Base-by-base conservation (phyloP, 2,329 filamentous ascomycete species). In the Xylariaceae sp. region DNA sequence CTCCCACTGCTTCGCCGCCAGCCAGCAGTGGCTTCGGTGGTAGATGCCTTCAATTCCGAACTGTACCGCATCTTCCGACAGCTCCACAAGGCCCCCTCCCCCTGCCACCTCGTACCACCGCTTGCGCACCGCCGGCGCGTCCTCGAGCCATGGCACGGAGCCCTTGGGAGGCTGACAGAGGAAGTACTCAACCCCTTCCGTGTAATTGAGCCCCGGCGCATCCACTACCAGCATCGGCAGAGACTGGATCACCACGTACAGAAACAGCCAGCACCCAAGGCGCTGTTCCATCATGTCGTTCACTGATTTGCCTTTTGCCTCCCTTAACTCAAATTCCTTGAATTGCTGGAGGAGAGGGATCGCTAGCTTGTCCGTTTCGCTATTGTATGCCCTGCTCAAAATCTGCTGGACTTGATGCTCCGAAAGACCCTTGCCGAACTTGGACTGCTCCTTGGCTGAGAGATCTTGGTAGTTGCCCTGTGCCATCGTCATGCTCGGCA, bases 311-410 rank as follows among this genome's bases (percentile, higher is more conserved):
- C 82, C 78, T 48, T 76, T 76, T 17, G 81, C 80, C 49, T 88
- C 82, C 37, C 82, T 82, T 27, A 75, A 68, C 66, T 92, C 88
- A 53, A 89, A 87, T 1, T 80, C 75, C 50, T 80, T 80, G 67
- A 87, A 92, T 21, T 80, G 76, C 5, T 80, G 72, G 23, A 91
- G 65, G 63, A 92, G 90, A 0, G 83, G 78, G 11, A 77, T 70
- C 38, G 70, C 64, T 29, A 76, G 56, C 19, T 71, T 70, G 49
- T 79, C 79, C 1, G 82, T 82, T 54, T 92, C 87, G 36, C 81
- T 78, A 55, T 95, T 95, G 67, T 91, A 91, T 1, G 86, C 85
- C 50, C 83, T 84, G 61, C 85, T 82, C n/a, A 96, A 69, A 25
- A 95, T 76, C 17, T 85, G 77, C 14, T 82, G 80, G 35, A 91